Conservation (phyloP, 257 asterid genomes). For the Voacanga thouarsii region DNA sequence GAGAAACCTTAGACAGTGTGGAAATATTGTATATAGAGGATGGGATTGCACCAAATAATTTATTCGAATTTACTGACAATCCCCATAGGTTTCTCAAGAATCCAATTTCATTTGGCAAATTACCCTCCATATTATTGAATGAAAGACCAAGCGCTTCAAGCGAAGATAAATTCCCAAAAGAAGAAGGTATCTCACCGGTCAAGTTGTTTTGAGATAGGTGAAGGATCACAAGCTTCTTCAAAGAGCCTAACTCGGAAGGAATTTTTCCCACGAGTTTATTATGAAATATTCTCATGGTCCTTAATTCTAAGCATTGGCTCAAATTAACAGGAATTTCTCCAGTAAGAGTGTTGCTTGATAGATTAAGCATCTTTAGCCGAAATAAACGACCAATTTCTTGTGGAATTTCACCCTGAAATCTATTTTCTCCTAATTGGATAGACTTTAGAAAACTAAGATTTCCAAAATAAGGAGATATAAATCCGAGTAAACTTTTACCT, state of each 20-base stretch:
- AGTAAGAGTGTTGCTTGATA: constrained; percentile 29
- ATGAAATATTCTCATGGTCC: constrained; percentile 12
- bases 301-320: constrained; percentile 23
- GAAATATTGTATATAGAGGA: constrained; percentile 29
- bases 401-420: constrained; percentile 30
- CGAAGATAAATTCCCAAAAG: constrained; percentile 32
- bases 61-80: not conserved
- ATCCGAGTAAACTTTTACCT: constrained; percentile 30
- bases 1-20: constrained; percentile 1
- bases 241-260: constrained; percentile 25
- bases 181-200: constrained; percentile 31
- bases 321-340: constrained; percentile 39
- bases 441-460: constrained; percentile 34
- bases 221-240: constrained; percentile 23
- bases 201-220: constrained; percentile 21
- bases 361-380: constrained; percentile 13
- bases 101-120: constrained; percentile 32
- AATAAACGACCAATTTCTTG: constrained; percentile 30
- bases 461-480: constrained; percentile 37
- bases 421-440: constrained; percentile 28
- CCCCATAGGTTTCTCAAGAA: constrained; percentile 16
- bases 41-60: constrained; percentile 26
- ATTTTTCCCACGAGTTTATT: constrained; percentile 16
- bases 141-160: constrained; percentile 12
- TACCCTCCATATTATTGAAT: constrained; percentile 25